Evolutionary conservation across 2,329 filamentous ascomycete genomes (phyloP).

Genomic region (Exophiala sp.): DNA sequence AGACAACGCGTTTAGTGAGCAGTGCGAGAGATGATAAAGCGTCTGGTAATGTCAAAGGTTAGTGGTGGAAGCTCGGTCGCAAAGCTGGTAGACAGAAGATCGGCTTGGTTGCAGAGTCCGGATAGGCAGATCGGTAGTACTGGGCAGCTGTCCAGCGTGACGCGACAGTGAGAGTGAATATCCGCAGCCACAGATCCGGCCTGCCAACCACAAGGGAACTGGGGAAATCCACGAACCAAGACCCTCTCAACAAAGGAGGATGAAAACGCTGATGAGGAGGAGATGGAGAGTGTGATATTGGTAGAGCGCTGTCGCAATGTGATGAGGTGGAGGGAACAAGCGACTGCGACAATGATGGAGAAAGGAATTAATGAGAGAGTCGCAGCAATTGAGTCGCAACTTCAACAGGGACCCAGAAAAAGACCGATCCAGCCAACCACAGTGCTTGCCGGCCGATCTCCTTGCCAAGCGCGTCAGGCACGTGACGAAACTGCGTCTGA

Average conservation of each 20-base stretch:
- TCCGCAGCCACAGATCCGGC: background rate
- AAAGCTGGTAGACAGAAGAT: background rate
- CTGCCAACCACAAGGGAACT: background rate
- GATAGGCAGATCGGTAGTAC: conserved; percentile 4
- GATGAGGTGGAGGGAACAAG: conserved; percentile 8
- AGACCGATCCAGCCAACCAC: background rate
- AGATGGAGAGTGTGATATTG: conserved; percentile 14
- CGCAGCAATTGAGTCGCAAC: conserved; percentile 1
- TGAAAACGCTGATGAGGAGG: conserved; percentile 10
- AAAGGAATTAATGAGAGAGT: conserved; percentile 10
- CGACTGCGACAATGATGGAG: conserved; percentile 18
- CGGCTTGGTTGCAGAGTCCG: background rate
- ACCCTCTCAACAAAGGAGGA: conserved; percentile 10
- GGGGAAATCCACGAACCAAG: conserved; percentile 11
- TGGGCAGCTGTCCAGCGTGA: background rate
- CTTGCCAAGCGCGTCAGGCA: background rate
- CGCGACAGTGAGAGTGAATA: conserved; percentile 2
- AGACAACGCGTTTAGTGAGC: conserved; percentile 16
- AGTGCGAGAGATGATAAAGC: background rate
- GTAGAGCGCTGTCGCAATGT: conserved; percentile 12
- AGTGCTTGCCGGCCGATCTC: background rate
- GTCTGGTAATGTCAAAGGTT: conserved; percentile 5
- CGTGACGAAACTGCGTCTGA: background rate
- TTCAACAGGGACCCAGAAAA: background rate
- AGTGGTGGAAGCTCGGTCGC: conserved; percentile 5